Evolutionary conservation across 2,329 filamentous ascomycete genomes (phyloP), one percentile per base, ranked within the genome.

Genomic region (Tolypocladium cylindrosporum): DNA sequence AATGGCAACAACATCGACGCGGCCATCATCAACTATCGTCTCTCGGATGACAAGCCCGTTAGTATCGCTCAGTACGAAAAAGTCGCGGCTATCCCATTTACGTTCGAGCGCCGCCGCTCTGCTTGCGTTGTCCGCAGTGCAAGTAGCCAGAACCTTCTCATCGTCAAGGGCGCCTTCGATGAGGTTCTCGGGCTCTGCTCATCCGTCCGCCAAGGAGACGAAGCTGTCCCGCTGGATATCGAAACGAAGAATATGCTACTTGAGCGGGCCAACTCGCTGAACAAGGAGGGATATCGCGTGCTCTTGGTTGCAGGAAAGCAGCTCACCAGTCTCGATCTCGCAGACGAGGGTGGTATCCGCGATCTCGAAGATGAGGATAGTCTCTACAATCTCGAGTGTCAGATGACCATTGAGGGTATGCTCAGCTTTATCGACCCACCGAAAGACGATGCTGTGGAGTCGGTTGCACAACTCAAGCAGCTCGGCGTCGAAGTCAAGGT

Each of bases 101-200:
- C 65, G 13, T 68, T 68, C 55, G 65, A 67, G 39, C 63, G 65
- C 11, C 66, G 64, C 34, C 59, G 65, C 5, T 63, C 65, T 3
- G 59, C 62, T 14, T 63, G 62, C 55, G 56, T 68, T 10, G 60
- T 68, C 51, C 59, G 60, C 31, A 65, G 63, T 2, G 54, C 56
- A 6, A 65, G 61, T 1, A 58, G 62, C 14, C 57, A 61, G 9
- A 62, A 65, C 24, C 62, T 69, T 21, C 62, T 69, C 34, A 66
- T 68, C n/a, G 66, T 64, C 60, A 68, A 68, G 41, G 67, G 67
- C 36, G 66, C 64, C 2, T 68, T 68, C 10, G 66, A 68, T 31
- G 67, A 69, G 37, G 63, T 69, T 1, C 59, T 66, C 10, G 51
- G 57, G 9, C 59, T 66, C 16, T 68, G 66, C 59, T 59, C 57